Evolutionary conservation across 2,329 filamentous ascomycete species (phyloP).

Genomic region (Xylariaceae sp.): DNA sequence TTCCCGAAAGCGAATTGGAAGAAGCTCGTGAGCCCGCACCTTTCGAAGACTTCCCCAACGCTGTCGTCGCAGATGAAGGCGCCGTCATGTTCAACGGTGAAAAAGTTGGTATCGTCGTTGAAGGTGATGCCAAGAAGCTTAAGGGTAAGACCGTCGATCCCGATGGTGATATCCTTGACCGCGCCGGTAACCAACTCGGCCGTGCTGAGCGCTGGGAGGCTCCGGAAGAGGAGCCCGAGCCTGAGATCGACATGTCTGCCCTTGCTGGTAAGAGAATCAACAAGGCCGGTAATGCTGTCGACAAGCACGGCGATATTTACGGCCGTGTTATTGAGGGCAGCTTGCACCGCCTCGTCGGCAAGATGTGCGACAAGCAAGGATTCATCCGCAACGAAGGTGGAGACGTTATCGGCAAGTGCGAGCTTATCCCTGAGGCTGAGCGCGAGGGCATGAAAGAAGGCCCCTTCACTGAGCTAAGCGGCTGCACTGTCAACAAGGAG

Average conservation of each 20-base stretch:
- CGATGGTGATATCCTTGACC: slow-evolving; percentile 66
- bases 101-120: slow-evolving; percentile 57
- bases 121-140: slow-evolving; percentile 61
- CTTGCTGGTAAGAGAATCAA: slow-evolving; percentile 68
- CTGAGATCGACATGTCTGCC: slow-evolving; percentile 53
- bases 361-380: slow-evolving; percentile 68
- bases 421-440: slow-evolving; percentile 65
- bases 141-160: slow-evolving; percentile 63
- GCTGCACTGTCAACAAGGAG: slow-evolving; percentile 63
- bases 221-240: slow-evolving; percentile 45
- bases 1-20: slow-evolving; percentile 52
- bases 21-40: slow-evolving; percentile 45
- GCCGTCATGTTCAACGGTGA: slow-evolving; percentile 48
- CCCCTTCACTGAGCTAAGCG: slow-evolving; percentile 63
- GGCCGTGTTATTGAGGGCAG: slow-evolving; percentile 67
- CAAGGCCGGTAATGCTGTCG: slow-evolving; percentile 62
- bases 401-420: slow-evolving; percentile 63
- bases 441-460: slow-evolving; percentile 60
- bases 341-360: slow-evolving; percentile 58
- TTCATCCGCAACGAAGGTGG: slow-evolving; percentile 71
- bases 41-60: slow-evolving; percentile 56
- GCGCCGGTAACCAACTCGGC: slow-evolving; percentile 62
- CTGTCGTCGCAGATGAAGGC: slow-evolving; percentile 50
- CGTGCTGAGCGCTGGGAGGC: slow-evolving; percentile 65
- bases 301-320: slow-evolving; percentile 51